Conservation (phyloP, 2,329 filamentous ascomycete genomes). For the Paracamarosporium sp. region DNA sequence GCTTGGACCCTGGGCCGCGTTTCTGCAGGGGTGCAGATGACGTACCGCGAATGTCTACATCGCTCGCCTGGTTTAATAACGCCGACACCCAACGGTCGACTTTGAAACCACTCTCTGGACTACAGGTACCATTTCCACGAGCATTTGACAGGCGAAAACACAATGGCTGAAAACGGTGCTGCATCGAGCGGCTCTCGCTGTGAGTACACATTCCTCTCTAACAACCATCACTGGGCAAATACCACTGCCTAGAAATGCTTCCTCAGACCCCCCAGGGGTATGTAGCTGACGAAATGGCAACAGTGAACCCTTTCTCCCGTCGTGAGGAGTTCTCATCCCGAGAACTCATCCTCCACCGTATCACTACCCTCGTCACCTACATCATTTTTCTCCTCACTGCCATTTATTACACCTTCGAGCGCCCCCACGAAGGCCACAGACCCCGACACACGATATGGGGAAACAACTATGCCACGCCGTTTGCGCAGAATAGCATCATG, state of each 20-base stretch:
- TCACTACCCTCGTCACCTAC: constrained; percentile 77
- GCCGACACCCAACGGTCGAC: neutral
- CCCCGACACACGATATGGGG: constrained; percentile 72
- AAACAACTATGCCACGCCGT: constrained; percentile 76
- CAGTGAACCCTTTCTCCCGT: constrained; percentile 16
- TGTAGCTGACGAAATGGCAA: neutral
- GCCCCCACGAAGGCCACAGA: constrained; percentile 66
- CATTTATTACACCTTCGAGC: constrained; percentile 75
- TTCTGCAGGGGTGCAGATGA: constrained; percentile 2
- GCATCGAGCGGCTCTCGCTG: constrained; percentile 9
- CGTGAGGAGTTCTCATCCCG: constrained; percentile 48
- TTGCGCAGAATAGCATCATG: constrained; percentile 72
- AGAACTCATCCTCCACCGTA: constrained; percentile 75
- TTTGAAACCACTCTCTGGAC: neutral
- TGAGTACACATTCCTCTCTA: constrained; percentile 2
- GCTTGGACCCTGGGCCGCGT: constrained; percentile 8
- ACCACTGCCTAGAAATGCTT: neutral
- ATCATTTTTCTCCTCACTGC: constrained; percentile 73
- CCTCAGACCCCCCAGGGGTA: neutral
- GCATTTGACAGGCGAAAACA: neutral
- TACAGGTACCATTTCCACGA: neutral
- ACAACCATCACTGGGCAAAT: neutral
- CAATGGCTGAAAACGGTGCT: constrained; percentile 21
- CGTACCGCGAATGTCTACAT: constrained; percentile 1
- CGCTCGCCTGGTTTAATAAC: neutral